Conservation (phyloP, 2,329 filamentous ascomycete species). For the Westerdykella sp. region DNA sequence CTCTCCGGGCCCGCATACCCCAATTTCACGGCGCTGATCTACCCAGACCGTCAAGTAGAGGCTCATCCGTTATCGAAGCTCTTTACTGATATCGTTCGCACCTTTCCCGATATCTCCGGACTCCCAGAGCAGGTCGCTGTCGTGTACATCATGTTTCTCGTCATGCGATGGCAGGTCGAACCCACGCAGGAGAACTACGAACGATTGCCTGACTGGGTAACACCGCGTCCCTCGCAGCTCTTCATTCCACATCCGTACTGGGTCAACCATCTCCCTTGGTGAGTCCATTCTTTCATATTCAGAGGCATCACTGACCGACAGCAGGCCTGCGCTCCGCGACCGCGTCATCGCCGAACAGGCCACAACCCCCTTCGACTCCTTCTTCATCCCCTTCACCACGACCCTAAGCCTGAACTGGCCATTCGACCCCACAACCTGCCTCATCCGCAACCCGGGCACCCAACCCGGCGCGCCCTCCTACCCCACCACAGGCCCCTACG, state of each 20-base stretch:
- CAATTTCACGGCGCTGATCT: conserved; percentile 70
- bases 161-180: conserved; percentile 76
- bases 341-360: conserved; percentile 50
- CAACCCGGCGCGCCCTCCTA: conserved; percentile 15
- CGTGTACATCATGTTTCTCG: conserved; percentile 78
- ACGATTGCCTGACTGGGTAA: conserved; percentile 66
- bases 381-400: conserved; percentile 75
- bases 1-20: conserved; percentile 74
- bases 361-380: conserved; percentile 66
- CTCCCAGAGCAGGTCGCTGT: conserved; percentile 77
- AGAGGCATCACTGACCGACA: not conserved
- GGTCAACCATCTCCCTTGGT: conserved; percentile 76
- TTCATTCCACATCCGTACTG: conserved; percentile 66
- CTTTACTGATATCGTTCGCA: conserved; percentile 75
- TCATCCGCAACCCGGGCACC: conserved; percentile 47
- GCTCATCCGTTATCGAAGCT: conserved; percentile 76
- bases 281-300: conserved; percentile 7
- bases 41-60: conserved; percentile 56
- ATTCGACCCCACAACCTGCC: conserved; percentile 65
- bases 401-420: conserved; percentile 79
- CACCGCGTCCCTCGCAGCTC: conserved; percentile 61
- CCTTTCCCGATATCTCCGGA: conserved; percentile 73
- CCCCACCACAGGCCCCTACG: conserved; percentile 23
- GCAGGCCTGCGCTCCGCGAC: conserved; percentile 64
- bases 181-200: conserved; percentile 75